These are phyloP conservation scores for Diophrys appendiculata DNA, from an alignment of 73 alveolate genomes.

Conservation along the genomic window DNA sequence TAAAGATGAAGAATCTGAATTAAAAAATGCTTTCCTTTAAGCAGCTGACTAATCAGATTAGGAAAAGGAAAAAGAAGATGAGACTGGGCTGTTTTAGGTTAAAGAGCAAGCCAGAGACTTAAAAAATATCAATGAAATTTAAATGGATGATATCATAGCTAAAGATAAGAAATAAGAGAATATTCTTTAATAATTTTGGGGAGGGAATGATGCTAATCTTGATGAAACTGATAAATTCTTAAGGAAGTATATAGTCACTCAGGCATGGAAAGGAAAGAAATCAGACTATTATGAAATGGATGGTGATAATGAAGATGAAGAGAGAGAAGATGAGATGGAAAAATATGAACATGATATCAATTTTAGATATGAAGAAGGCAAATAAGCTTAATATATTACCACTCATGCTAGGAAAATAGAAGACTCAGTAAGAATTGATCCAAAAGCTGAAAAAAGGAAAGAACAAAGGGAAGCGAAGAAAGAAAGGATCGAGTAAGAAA, in stretches of 20 bases:
- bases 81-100: conserved; percentile 23
- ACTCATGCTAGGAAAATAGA: conserved; percentile 59
- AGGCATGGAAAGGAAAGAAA: conserved; percentile 58
- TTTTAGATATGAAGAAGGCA: conserved; percentile 63
- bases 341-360: conserved; percentile 58
- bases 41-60: conserved; percentile 39
- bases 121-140: conserved; percentile 27
- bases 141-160: conserved; percentile 23
- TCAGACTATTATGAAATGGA: conserved; percentile 52
- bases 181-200: conserved; percentile 55
- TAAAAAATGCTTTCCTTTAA: not conserved
- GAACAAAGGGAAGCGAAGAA: conserved; percentile 44
- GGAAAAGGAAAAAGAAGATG: conserved; percentile 25
- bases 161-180: conserved; percentile 20
- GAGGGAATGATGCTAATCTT: not conserved
- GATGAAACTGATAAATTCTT: conserved; percentile 54
- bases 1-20: not conserved
- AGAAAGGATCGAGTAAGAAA: conserved; percentile 55
- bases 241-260: conserved; percentile 48
- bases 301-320: conserved; percentile 62
- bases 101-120: conserved; percentile 24
- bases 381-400: conserved; percentile 21
- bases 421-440: conserved; percentile 39
- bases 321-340: conserved; percentile 55
- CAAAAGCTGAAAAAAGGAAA: conserved; percentile 41